Percentiles rank a stretch among this genome's conserved stretches.
Conservation (phyloP, 306 rosid species). For the Rosa persica region DNA sequence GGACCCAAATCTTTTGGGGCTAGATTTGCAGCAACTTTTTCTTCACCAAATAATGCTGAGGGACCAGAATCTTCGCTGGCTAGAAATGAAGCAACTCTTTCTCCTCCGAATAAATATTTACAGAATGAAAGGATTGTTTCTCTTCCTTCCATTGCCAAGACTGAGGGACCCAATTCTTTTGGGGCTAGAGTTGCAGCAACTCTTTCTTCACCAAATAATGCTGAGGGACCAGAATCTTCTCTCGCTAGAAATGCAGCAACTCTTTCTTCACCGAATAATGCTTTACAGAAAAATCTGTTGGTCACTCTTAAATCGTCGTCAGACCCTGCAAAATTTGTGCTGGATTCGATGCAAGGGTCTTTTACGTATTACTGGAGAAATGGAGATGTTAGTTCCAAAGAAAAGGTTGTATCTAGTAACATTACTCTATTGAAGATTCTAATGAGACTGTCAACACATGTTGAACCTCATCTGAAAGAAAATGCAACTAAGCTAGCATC, state of each 20-base stretch:
- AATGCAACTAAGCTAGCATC: slow-evolving; percentile 46
- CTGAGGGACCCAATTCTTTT: too few relatives aligned
- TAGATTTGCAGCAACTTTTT: neutral
- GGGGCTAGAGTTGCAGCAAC: too few relatives aligned
- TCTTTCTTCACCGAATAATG: neutral
- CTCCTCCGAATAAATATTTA: too few relatives aligned
- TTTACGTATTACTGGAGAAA: slow-evolving; percentile 15
- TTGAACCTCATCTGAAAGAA: slow-evolving; percentile 40
- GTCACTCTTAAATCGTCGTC: slow-evolving; percentile 21
- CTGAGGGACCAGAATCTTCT: too few relatives aligned
- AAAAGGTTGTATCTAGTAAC: slow-evolving; percentile 8
- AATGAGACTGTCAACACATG: slow-evolving; percentile 34
- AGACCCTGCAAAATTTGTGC: slow-evolving; percentile 46
- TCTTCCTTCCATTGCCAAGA: too few relatives aligned
- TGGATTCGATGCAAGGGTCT: slow-evolving; percentile 37
- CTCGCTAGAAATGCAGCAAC: neutral
- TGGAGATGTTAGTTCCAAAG: slow-evolving; percentile 7
- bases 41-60: slow-evolving; percentile 7
- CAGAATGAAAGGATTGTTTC: too few relatives aligned
- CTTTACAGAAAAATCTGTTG: slow-evolving; percentile 5
- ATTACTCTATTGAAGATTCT: slow-evolving; percentile 23
- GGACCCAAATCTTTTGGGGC: slow-evolving; percentile 16
- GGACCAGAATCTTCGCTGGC: slow-evolving; percentile 17
- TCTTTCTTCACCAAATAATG: too few relatives aligned
- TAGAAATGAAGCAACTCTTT: neutral